Evolutionary conservation across 225 moss, liverwort and hornwort species (phyloP), one percentile per base, ranked within the genome.

Genomic region (Pseudisothecium myosuroides): DNA sequence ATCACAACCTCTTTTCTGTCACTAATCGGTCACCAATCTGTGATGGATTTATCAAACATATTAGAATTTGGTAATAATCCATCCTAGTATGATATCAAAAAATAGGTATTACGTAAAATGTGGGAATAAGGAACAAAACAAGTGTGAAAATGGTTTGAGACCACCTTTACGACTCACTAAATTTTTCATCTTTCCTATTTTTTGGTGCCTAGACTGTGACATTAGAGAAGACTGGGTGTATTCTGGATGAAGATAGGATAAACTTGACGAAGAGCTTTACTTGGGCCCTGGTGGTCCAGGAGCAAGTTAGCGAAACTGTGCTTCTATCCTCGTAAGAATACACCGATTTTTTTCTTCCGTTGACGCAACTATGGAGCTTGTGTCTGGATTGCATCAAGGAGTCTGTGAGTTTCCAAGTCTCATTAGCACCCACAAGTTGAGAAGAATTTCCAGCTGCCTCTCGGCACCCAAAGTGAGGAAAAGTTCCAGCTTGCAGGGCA

Each of bases 221-320:
- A 72, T 72, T 73, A 50, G 50, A 34, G 49, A 74, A 85, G 56
- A 29, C 14, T 21, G 18, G 60, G 43, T 37, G 36, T 28, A 27
- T 43, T 24, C 55, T 65, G 83, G 89, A 85, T 83, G 90, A 88
- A 88, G 92, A 86, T 92, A 90, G 88, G 92, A 88, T 81, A 58
- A 58, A 77, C 71, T 73, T 20, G 52, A 39, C 56, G 32, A 56
- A 58, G 83, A 43, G 67, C 59, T 26, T 36, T 69, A 52, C 85
- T 69, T 69, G 90, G 82, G 71, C 71, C 27, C 58, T 52, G 39
- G 72, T 52, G 39, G 72, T 15, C 16, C 69, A 69, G 61, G 72
- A 86, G 52, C 55, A 52, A 84, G 62, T 22, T 52, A 60, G 50
- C 26, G 24, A 58, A 45, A 26, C 32, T 82, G 31, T 76, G 76